Evolutionary conservation across 176 grass and related monocot genomes (phyloP), one percentile per base, ranked within the genome.

Genomic region (Oryza glumipatula): DNA sequence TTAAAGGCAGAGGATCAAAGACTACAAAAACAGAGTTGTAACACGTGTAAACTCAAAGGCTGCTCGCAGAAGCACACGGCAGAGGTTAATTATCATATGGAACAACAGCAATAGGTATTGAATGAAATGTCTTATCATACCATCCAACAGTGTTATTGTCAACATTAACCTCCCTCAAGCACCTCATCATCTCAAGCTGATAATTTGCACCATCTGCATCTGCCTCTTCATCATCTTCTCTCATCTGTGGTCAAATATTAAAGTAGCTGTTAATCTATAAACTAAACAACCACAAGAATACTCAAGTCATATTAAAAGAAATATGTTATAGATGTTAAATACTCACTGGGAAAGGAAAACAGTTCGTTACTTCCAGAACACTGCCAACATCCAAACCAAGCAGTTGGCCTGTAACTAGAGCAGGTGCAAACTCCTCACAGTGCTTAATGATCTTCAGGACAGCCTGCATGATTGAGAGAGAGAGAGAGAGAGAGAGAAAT

Each of bases 141-240:
- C 97, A 99, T 89, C 97, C 97, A 70, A 99, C 92, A 45, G 97
- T 99, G 69, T 99, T 99, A 78, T 99, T 99, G 68, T 99, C 97
- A 26, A 99, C 97, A 84, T 96, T 99, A 71, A 96, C 97, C 82
- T 99, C 97, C 67, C 94, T 92, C 85, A 99, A 86, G 86, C 96
- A 99, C 69, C 88, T 94, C 96, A 96, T 99, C 96, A 99, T 99
- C 86, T 99, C 94, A 76, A 99, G 91, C 91, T 96, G 97, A 76
- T 99, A 99, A 83, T 99, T 99, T 4, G 97, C 97, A 64, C 93
- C 97, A 92, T 99, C 97, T 87, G 94, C 83, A 82, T 99, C 97
- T 63, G 94, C 76, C 89, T 99, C 94, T 56, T 99, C 97, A 51
- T 99, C 94, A 33, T 96, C 97, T 88, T 99, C 97, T 83, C 94